Evolutionary conservation across 352 stramenopile genomes (phyloP).

Genomic region (Phytophthora ramorum): DNA sequence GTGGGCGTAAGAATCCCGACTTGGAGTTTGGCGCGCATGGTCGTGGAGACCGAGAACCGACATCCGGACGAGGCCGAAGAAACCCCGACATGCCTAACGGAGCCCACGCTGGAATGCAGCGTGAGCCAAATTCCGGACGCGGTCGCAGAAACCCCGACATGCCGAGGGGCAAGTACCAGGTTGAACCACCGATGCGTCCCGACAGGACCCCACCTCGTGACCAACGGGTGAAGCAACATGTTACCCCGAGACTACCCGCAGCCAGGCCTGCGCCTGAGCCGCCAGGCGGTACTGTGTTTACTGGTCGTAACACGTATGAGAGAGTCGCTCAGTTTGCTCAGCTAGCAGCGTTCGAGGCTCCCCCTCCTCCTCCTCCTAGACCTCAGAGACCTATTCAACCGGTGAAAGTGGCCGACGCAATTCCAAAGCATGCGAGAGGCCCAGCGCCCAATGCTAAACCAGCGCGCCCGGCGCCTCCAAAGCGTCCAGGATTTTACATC

Average conservation of each 20-base stretch:
- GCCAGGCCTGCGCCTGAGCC: constrained; percentile 5
- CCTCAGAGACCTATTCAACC: constrained; percentile 35
- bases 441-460: constrained; percentile 12
- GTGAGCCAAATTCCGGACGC: constrained; percentile 26
- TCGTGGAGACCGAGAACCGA: not conserved
- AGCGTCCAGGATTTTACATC: constrained; percentile 24
- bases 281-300: constrained; percentile 35
- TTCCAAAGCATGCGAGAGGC: constrained; percentile 28
- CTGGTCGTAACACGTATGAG: constrained; percentile 34
- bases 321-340: constrained; percentile 39
- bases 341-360: constrained; percentile 39
- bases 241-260: constrained; percentile 14
- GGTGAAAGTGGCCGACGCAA: constrained; percentile 22
- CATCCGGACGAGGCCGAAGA: constrained; percentile 17
- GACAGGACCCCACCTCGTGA: constrained; percentile 5
- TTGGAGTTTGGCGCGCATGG: not conserved
- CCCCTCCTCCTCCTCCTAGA: constrained; percentile 25
- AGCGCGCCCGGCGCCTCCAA: constrained; percentile 13
- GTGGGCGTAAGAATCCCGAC: not conserved
- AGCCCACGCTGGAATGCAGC: constrained; percentile 9
- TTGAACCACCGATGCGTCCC: constrained; percentile 13
- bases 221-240: constrained; percentile 19
- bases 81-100: constrained; percentile 9
- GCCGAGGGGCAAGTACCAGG: constrained; percentile 4
- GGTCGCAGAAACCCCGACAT: constrained; percentile 15